These are phyloP conservation scores for Chondrus crispus DNA, from an alignment of 23 red algal species.

Conservation along the genomic window DNA sequence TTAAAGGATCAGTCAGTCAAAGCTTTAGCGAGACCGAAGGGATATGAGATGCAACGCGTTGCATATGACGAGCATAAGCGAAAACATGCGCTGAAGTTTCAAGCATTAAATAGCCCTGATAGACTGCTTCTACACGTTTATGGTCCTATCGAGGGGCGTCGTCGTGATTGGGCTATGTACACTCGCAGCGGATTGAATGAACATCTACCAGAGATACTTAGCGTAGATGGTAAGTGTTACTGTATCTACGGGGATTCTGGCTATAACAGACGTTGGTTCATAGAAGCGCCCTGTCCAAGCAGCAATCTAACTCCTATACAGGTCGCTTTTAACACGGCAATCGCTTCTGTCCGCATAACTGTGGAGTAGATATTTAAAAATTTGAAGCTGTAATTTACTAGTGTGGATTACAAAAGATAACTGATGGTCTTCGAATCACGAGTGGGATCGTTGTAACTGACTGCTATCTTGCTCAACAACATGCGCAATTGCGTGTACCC, in stretches of 20 bases:
- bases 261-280: neutral
- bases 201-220: neutral
- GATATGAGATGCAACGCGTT: neutral
- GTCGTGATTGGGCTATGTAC: conserved; percentile 16
- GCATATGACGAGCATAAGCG: conserved; percentile 34
- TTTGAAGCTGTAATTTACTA: neutral
- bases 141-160: conserved; percentile 13
- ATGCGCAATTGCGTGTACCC: neutral
- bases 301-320: neutral
- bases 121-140: neutral
- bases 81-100: neutral
- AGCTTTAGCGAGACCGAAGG: neutral
- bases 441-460: neutral
- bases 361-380: neutral
- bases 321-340: neutral
- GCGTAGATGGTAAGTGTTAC: neutral
- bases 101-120: neutral
- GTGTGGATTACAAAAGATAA: neutral
- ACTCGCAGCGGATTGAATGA: neutral
- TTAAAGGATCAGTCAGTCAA: neutral
- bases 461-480: neutral
- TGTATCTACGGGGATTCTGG: neutral
- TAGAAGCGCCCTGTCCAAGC: neutral
- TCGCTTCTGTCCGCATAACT: neutral
- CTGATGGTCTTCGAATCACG: neutral